Percentiles rank a stretch among this genome's conserved stretches.
Conservation (phyloP, 2,329 filamentous ascomycete genomes). For the Aspergillus novoparasiticus region DNA sequence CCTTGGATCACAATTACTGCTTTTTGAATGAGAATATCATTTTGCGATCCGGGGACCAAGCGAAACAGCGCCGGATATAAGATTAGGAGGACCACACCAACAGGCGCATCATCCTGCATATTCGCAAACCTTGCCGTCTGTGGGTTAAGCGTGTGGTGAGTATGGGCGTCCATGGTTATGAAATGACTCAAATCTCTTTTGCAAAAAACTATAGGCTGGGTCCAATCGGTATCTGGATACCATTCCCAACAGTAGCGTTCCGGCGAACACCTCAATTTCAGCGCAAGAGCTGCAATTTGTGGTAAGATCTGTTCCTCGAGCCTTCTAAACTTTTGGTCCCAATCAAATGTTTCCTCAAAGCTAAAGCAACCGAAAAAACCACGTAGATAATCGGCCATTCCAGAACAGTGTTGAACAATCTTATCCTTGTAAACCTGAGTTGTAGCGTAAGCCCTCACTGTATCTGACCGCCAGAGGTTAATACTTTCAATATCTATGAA, state of each 20-base stretch:
- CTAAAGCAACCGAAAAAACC: not conserved
- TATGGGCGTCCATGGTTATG: slow-evolving; percentile 5
- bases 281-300: not conserved
- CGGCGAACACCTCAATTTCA: not conserved
- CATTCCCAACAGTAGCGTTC: slow-evolving; percentile 1
- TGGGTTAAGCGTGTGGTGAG: slow-evolving; percentile 5
- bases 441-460: slow-evolving; percentile 5
- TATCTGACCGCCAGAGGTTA: slow-evolving; percentile 9
- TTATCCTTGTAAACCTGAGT: not conserved
- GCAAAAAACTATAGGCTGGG: not conserved
- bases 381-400: not conserved
- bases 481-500: slow-evolving; percentile 3
- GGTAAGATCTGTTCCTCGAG: slow-evolving; percentile 1
- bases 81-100: not conserved
- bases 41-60: not conserved
- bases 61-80: slow-evolving; percentile 10
- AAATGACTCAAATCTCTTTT: not conserved
- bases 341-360: not conserved
- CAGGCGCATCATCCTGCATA: not conserved
- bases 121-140: not conserved
- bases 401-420: not conserved
- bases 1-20: not conserved
- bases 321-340: not conserved
- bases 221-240: not conserved
- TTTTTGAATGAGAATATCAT: slow-evolving; percentile 7